phyloP scores from a whole-genome alignment of 2,329 filamentous ascomycete genomes.

The Gaeumannomyces tritici region DNA sequence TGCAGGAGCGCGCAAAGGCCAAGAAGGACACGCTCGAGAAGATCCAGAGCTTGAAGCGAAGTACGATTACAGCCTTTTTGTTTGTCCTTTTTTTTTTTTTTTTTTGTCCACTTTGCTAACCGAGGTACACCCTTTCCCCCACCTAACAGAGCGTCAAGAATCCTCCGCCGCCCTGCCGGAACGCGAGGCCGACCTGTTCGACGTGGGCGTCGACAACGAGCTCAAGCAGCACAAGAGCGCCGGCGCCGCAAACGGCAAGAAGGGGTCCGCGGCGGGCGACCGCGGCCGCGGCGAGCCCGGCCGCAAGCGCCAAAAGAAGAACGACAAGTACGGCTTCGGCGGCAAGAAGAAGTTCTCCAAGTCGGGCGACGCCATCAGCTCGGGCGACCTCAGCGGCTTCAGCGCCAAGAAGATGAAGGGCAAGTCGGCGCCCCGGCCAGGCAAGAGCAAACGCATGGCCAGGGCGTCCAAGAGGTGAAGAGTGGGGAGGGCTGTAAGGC shows the following conservation, averaged over 20 bases:
- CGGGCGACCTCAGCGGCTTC: constrained; percentile 71
- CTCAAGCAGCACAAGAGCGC: constrained; percentile 30
- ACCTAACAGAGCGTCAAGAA: constrained; percentile 68
- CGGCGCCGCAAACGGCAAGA: constrained; percentile 19
- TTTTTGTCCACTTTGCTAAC: constrained; percentile 1
- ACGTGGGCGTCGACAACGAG: constrained; percentile 72
- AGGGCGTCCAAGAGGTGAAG: constrained; percentile 24
- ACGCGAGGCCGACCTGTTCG: constrained; percentile 81
- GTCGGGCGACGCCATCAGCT: constrained; percentile 80
- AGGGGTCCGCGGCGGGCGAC: constrained; percentile 26
- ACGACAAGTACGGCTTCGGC: constrained; percentile 89
- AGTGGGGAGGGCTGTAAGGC: neutral
- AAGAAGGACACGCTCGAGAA: constrained; percentile 93
- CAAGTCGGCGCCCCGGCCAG: constrained; percentile 28
- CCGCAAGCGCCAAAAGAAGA: constrained; percentile 82
- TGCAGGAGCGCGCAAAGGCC: constrained; percentile 86
- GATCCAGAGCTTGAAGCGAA: constrained; percentile 90
- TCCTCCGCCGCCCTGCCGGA: constrained; percentile 50
- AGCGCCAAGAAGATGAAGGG: constrained; percentile 80
- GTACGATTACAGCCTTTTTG: constrained; percentile 43
- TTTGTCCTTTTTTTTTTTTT: neutral
- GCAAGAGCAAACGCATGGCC: constrained; percentile 43
- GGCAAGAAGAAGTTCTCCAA: constrained; percentile 91
- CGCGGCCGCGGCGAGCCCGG: constrained; percentile 35
- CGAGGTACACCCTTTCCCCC: constrained; percentile 7